These are phyloP conservation scores for Pleurotus sapidus DNA, from an alignment of 768 basidiomycete genomes.

Conservation along the genomic window DNA sequence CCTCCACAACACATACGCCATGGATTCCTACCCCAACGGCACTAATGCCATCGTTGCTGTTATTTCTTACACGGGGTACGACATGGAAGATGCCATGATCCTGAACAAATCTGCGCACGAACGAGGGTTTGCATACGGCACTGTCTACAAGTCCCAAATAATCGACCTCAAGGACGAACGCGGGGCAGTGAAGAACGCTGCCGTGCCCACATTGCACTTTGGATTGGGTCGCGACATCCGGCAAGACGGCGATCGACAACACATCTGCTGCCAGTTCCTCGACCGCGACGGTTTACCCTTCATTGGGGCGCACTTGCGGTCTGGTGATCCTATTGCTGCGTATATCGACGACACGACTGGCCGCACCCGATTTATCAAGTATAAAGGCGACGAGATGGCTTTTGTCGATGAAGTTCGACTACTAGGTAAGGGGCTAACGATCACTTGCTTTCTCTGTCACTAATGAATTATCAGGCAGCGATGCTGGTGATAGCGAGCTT, in stretches of 20 bases:
- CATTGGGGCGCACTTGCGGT: slow-evolving; percentile 62
- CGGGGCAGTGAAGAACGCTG: slow-evolving; percentile 56
- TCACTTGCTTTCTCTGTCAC: neutral
- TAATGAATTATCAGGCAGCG: slow-evolving; percentile 54
- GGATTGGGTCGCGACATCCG: slow-evolving; percentile 79
- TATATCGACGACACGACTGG: slow-evolving; percentile 86
- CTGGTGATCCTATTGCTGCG: slow-evolving; percentile 82
- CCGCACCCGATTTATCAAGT: slow-evolving; percentile 84
- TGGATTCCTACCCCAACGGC: slow-evolving; percentile 98
- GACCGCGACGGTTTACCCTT: slow-evolving; percentile 85
- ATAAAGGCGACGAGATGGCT: slow-evolving; percentile 92
- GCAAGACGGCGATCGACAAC: slow-evolving; percentile 40
- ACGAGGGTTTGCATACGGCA: slow-evolving; percentile 95
- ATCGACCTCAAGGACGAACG: slow-evolving; percentile 83
- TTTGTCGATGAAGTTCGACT: slow-evolving; percentile 91
- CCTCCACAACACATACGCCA: slow-evolving; percentile 91
- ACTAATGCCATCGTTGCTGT: slow-evolving; percentile 99
- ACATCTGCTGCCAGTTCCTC: slow-evolving; percentile 47
- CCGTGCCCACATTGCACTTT: slow-evolving; percentile 80
- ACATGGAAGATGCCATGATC: slow-evolving; percentile 99
- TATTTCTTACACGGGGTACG: slow-evolving; percentile 99
- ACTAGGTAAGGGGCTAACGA: slow-evolving; percentile 54
- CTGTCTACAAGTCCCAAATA: slow-evolving; percentile 92
- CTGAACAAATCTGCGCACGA: slow-evolving; percentile 98
- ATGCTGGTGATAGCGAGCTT: slow-evolving; percentile 82